These are phyloP conservation scores for Cadophora sp. DNA, from an alignment of 2,329 filamentous ascomycete genomes.

Conservation along the genomic window DNA sequence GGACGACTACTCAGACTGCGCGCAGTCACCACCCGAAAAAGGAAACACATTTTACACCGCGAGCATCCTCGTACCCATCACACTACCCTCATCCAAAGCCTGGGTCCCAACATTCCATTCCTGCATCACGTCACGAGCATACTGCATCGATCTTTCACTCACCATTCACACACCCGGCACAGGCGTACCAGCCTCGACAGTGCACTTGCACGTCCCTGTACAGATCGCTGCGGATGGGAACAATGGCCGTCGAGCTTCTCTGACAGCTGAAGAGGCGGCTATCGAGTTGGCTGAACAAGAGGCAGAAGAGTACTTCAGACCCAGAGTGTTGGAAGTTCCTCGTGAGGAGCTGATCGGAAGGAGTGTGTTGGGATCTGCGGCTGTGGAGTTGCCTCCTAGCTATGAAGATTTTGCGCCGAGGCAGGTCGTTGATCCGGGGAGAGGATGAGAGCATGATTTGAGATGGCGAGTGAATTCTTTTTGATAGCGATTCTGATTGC, in stretches of 20 bases:
- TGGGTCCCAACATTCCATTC: constrained; percentile 75
- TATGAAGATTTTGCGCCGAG: constrained; percentile 38
- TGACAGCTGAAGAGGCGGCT: constrained; percentile 29
- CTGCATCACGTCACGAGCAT: constrained; percentile 69
- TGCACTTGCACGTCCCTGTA: constrained; percentile 39
- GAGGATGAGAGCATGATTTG: not conserved
- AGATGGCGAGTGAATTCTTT: not conserved
- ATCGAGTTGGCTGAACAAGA: constrained; percentile 36
- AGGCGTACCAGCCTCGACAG: constrained; percentile 46
- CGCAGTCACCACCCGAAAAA: constrained; percentile 16
- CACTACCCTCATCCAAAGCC: constrained; percentile 63
- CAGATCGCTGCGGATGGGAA: constrained; percentile 42
- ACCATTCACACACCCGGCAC: constrained; percentile 57
- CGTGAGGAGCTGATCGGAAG: constrained; percentile 36
- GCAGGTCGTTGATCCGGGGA: constrained; percentile 26
- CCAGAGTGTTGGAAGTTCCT: constrained; percentile 40
- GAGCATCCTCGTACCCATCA: constrained; percentile 67
- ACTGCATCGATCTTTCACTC: constrained; percentile 65
- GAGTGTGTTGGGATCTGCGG: constrained; percentile 32
- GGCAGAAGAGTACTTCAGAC: constrained; percentile 39
- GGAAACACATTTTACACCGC: constrained; percentile 57
- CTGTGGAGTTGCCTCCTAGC: constrained; percentile 38
- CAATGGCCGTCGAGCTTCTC: constrained; percentile 31
- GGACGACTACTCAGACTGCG: constrained; percentile 32
- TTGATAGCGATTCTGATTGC: constrained; percentile 8